Percentiles rank a stretch among this genome's conserved stretches.
Conservation (phyloP, 306 rosid genomes). For the Vigna mungo region DNA sequence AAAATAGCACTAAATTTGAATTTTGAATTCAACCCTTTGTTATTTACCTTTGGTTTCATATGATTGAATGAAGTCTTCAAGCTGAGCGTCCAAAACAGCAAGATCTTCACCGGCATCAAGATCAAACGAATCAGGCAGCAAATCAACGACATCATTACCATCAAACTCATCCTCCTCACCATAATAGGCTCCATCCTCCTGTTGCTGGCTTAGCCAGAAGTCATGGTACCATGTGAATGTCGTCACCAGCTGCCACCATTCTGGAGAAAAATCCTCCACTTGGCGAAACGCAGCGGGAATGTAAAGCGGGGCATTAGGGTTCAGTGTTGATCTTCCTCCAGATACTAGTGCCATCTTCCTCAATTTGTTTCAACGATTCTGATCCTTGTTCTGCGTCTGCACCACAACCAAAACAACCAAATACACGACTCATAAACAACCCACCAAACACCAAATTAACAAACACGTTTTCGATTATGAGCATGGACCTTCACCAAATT, state of each 20-base stretch:
- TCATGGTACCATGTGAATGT: conserved; percentile 84
- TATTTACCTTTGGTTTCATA: conserved; percentile 59
- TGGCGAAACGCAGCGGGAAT: conserved; percentile 79
- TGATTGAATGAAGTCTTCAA: conserved; percentile 69
- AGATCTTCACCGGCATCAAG: conserved; percentile 68
- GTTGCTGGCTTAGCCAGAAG: conserved; percentile 84
- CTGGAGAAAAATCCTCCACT: conserved; percentile 95
- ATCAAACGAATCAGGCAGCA: conserved; percentile 79
- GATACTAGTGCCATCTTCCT: conserved; percentile 72
- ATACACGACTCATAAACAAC: neutral
- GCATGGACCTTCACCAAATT: neutral
- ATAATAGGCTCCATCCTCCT: conserved; percentile 62
- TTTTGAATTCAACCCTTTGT: conserved; percentile 24
- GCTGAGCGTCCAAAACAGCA: conserved; percentile 66
- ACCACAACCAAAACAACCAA: conserved; percentile 24
- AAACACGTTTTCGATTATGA: conserved; percentile 1
- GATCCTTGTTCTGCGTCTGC: conserved; percentile 44
- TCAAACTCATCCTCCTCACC: conserved; percentile 50
- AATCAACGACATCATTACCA: conserved; percentile 49
- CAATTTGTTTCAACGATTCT: conserved; percentile 28
- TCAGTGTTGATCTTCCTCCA: conserved; percentile 74
- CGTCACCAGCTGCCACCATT: conserved; percentile 93
- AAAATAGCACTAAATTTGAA: neutral
- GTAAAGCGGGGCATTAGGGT: conserved; percentile 86
- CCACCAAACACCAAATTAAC: neutral